Conservation (phyloP, 768 basidiomycete species). For the Dioszegia hungarica region DNA sequence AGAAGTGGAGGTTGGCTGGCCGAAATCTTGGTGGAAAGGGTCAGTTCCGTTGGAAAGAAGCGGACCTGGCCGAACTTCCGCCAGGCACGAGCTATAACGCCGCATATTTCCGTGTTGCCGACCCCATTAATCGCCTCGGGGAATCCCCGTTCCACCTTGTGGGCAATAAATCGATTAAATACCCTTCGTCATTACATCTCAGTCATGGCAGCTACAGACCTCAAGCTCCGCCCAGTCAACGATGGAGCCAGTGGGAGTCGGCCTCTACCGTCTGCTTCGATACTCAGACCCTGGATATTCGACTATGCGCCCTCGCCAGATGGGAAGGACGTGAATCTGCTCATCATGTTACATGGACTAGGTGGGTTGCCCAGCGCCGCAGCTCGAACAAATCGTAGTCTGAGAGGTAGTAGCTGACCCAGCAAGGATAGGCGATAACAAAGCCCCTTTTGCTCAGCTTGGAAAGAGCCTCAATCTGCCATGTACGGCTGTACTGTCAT, state of each 20-base stretch:
- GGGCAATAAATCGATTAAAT: no score
- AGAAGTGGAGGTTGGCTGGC: no score
- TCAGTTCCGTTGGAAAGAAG: not conserved
- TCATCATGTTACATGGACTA: constrained; percentile 48
- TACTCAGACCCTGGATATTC: constrained; percentile 38
- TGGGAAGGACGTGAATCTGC: constrained; percentile 41
- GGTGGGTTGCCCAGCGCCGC: constrained; percentile 22
- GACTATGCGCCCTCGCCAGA: constrained; percentile 30
- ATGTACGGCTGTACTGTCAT: constrained; percentile 38
- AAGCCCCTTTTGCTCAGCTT: constrained; percentile 35
- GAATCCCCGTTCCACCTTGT: no score
- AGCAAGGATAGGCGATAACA: constrained; percentile 38
- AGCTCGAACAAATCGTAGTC: not conserved
- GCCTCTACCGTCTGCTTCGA: constrained; percentile 24
- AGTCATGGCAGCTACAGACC: constrained; percentile 9
- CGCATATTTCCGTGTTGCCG: not conserved
- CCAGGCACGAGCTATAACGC: not conserved
- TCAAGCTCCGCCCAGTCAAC: constrained; percentile 30
- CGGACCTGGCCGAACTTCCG: not conserved
- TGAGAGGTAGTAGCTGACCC: not conserved
- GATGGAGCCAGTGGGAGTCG: constrained; percentile 9
- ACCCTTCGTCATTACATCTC: not conserved
- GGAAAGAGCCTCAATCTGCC: constrained; percentile 39
- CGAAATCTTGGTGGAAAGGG: not conserved
- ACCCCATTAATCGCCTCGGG: no score